These are phyloP conservation scores for Prunus davidiana DNA, from an alignment of 306 rosid genomes.

Conservation along the genomic window DNA sequence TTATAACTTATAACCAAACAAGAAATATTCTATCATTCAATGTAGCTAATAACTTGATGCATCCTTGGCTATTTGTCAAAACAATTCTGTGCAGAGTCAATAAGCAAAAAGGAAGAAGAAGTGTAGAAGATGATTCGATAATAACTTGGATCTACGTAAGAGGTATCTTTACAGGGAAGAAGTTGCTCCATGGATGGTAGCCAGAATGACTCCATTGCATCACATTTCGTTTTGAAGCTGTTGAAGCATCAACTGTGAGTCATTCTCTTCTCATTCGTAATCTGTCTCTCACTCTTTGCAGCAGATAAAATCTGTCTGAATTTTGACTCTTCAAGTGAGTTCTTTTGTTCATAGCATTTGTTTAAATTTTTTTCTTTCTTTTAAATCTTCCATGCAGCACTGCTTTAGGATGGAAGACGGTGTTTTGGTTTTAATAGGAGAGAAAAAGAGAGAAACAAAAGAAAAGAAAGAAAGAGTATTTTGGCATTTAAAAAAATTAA, in stretches of 20 bases:
- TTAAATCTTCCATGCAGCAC: constrained; percentile 45
- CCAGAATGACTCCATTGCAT: constrained; percentile 7
- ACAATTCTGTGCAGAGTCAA: constrained; percentile 16
- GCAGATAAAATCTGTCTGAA: too few relatives aligned
- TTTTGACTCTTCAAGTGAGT: too few relatives aligned
- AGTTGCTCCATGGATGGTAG: constrained; percentile 31
- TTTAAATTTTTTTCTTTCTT: not conserved
- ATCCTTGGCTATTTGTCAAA: not conserved
- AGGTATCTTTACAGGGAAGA: constrained; percentile 28
- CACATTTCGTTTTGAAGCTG: constrained; percentile 36
- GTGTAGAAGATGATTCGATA: constrained; percentile 28
- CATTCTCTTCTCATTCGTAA: not conserved
- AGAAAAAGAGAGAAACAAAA: too few relatives aligned
- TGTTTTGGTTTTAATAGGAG: constrained; percentile 16
- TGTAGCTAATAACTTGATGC: not conserved
- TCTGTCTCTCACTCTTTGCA: too few relatives aligned
- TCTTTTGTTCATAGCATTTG: too few relatives aligned
- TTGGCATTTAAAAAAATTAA: too few relatives aligned
- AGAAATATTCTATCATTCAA: not conserved
- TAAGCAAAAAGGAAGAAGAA: constrained; percentile 32
- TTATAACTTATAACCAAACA: too few relatives aligned
- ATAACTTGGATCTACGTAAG: constrained; percentile 36
- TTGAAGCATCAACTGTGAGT: constrained; percentile 35
- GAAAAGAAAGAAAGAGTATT: too few relatives aligned
- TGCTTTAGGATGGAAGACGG: constrained; percentile 69